Evolutionary conservation across 2,329 filamentous ascomycete genomes (phyloP).

Genomic region (Beauveria asiatica): DNA sequence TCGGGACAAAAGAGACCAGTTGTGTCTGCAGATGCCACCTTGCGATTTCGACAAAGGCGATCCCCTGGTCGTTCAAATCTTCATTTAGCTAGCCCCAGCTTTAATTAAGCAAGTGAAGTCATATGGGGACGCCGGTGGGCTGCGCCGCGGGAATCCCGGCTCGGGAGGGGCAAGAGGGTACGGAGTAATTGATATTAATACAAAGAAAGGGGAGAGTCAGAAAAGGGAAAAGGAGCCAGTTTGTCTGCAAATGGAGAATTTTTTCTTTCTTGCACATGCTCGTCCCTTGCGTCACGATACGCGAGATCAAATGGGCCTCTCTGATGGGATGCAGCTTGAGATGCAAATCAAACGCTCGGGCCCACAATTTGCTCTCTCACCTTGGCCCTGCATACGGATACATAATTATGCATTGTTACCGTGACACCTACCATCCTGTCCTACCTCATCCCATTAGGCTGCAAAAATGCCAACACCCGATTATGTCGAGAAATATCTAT

Average conservation of each 20-base stretch:
- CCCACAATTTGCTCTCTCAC: neutral
- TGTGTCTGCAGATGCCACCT: slow-evolving; percentile 21
- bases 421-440: too few species aligned
- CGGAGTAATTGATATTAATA: neutral
- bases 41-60: slow-evolving; percentile 16
- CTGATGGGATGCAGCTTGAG: neutral
- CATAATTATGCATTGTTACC: too few species aligned
- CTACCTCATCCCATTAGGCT: too few species aligned
- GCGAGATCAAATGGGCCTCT: neutral
- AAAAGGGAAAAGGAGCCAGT: neutral
- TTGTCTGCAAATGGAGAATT: neutral
- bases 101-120: slow-evolving; percentile 9
- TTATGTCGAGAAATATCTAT: too few species aligned
- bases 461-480: too few species aligned
- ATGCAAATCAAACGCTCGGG: neutral
- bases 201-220: neutral
- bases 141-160: neutral
- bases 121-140: slow-evolving; percentile 7
- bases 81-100: slow-evolving; percentile 9
- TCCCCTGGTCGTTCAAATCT: slow-evolving; percentile 15
- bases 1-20: neutral
- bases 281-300: neutral
- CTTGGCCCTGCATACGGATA: neutral
- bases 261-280: neutral
- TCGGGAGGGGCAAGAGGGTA: neutral